Evolutionary conservation across 108 stramenopile genomes (phyloP).

Genomic region (Mayamaea pseudoterrestris): DNA sequence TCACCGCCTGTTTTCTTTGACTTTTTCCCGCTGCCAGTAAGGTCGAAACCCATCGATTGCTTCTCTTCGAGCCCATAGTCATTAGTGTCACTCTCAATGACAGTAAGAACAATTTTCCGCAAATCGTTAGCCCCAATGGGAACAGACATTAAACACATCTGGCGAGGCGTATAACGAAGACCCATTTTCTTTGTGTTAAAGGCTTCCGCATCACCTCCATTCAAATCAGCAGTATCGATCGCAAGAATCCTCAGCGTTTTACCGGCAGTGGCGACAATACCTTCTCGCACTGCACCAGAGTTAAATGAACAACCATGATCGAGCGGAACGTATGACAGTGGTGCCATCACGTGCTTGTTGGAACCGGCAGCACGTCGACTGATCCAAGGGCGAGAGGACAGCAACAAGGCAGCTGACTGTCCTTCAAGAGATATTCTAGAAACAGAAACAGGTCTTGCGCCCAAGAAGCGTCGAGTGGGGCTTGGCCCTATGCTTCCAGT

Average conservation of each 20-base stretch:
- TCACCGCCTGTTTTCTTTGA: constrained; percentile 25
- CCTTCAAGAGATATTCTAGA: constrained; percentile 70
- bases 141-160: constrained; percentile 69
- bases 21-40: constrained; percentile 28
- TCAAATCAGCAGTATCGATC: constrained; percentile 55
- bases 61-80: constrained; percentile 76
- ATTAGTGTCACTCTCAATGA: constrained; percentile 93
- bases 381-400: constrained; percentile 93
- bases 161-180: constrained; percentile 91
- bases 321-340: constrained; percentile 86
- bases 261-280: constrained; percentile 91
- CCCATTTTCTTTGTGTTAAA: constrained; percentile 84
- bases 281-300: constrained; percentile 84
- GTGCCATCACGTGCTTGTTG: constrained; percentile 73
- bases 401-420: constrained; percentile 58
- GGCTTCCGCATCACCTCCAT: constrained; percentile 66
- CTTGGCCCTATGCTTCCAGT: constrained; percentile 83
- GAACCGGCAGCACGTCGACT: constrained; percentile 40
- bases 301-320: constrained; percentile 88
- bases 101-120: constrained; percentile 65
- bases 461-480: constrained; percentile 86
- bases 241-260: constrained; percentile 85
- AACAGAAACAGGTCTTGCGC: constrained; percentile 82
- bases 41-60: constrained; percentile 63
- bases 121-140: constrained; percentile 9